A percentile compares a stretch with the other conserved stretches of the same genome.
Evolutionary conservation across 257 asterid species (phyloP).

Genomic region (Knoxia roxburghii): DNA sequence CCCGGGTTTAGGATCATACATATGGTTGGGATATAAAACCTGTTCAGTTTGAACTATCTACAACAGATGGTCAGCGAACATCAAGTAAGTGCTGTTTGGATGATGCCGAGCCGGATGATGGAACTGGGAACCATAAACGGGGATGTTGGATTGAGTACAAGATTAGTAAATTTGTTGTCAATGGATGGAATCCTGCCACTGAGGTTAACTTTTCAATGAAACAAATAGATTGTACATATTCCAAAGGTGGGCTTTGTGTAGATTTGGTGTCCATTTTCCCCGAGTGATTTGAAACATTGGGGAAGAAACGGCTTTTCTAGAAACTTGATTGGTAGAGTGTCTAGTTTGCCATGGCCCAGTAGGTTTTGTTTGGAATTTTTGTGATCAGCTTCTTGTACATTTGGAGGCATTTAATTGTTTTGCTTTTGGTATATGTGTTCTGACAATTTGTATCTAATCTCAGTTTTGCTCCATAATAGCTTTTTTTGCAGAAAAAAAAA

Average conservation of each 20-base stretch:
- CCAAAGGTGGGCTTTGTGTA: slow-evolving; percentile 93
- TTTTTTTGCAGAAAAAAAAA: slow-evolving; percentile 26
- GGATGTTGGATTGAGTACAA: slow-evolving; percentile 92
- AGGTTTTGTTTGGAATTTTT: slow-evolving; percentile 23
- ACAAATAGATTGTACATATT: slow-evolving; percentile 95
- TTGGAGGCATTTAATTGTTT: slow-evolving; percentile 18
- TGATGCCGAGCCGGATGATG: slow-evolving; percentile 51
- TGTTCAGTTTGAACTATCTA: slow-evolving; percentile 60
- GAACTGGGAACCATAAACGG: slow-evolving; percentile 52
- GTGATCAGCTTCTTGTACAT: slow-evolving; percentile 21
- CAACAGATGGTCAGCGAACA: slow-evolving; percentile 86
- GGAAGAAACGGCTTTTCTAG: slow-evolving; percentile 42
- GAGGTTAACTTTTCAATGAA: slow-evolving; percentile 89
- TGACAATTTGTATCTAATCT: slow-evolving; percentile 33
- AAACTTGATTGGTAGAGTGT: slow-evolving; percentile 19
- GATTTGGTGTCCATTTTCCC: slow-evolving; percentile 74
- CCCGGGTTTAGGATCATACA: slow-evolving; percentile 87
- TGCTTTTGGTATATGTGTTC: slow-evolving; percentile 35
- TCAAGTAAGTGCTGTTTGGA: slow-evolving; percentile 61
- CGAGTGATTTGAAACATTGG: slow-evolving; percentile 50
- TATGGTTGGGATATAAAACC: slow-evolving; percentile 97
- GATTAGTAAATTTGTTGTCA: slow-evolving; percentile 76
- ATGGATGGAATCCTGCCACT: slow-evolving; percentile 48
- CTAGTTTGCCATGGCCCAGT: slow-evolving; percentile 10
- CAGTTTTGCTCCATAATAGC: slow-evolving; percentile 38